Base-by-base conservation (phyloP, 2,329 filamentous ascomycete species). In the Eutypa lata region DNA sequence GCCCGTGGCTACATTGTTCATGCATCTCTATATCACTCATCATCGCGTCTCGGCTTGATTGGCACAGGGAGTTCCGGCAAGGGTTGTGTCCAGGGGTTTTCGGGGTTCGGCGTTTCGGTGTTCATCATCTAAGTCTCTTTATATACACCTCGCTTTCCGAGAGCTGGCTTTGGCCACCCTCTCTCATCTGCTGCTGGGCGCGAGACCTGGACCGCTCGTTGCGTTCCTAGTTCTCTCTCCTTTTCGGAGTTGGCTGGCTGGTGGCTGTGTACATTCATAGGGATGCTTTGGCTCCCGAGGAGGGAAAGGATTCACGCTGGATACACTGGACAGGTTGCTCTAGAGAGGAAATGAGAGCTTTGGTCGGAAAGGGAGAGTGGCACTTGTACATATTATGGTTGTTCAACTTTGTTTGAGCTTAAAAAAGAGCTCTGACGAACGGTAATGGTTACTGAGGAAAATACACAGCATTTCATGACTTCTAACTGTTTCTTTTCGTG, bases 1-100 rank as follows among this genome's bases (percentile, higher is more conserved):
- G 62, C 55, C 52, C 53, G 57, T 35, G 58, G 58, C 56, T 61
- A 51, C 52, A 24, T 52, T 53, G 38, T 60, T 57, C 50, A 55
- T 57, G 57, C 60, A 61, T 61, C 53, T 54, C 53, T 57, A 49
- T 60, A 18, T 47, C 51, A 47, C 49, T 50, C 18, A 48, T 28
- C 49, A 22, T 38, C 42, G 5, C 14, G 18, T 52, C 44, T 44
- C 44, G 50, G 46, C 52, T 51, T 51, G 52, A 46, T 56, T 37
- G 52, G 53, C 49, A 57, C 58, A 57, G 53, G 53, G 53, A 51
- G 55, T 55, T 48, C 45, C 43, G 38, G 55, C 51, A 50, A 52
- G 52, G 49, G 57, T 57, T 52, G 53, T 55, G 46, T 48, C 47
- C 46, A 46, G 57, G 61, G 55, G 51, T 54, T 51, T 42, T 51